Evolutionary conservation across 495 filamentous ascomycete species (phyloP), one percentile per base, ranked within the genome.

Genomic region (Penicillium goetzii): DNA sequence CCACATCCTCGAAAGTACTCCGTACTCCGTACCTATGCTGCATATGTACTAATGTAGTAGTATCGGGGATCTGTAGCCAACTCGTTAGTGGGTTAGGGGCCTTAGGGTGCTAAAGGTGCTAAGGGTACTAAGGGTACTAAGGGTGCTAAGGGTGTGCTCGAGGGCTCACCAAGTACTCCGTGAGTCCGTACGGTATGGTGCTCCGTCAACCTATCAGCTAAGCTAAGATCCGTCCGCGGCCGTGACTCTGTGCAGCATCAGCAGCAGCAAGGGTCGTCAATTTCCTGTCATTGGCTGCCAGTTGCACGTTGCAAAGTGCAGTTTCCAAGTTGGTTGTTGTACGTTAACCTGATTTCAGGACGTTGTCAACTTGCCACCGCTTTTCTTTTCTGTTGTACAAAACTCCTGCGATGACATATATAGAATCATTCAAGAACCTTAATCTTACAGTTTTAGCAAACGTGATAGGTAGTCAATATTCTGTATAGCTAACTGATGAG

Each of bases 341-440:
- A 9, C 26, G 21, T 47, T 47, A 23, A 43, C 43, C 43, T 23
- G 43, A 47, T 47, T 47, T 47, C 41, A 10, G 41, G 4, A 34
- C 55, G 34, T 58, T 41, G 56, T 28, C n/a, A 49, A 41, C 56
- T 58, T 41, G 56, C 41, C n/a, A 58, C 56, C 56, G 56, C 33
- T 25, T 59, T 59, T 28, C 15, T 30, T 23, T 47, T 23, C 21
- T 25, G 25, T 23, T 25, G 25, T 23, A 12, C 43, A 47, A 23
- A 23, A 21, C 12, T 25, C 10, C 43, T 12, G 11, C n/a, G 21
- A 47, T 23, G 8, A 23, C 3, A 4, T 23, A 47, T 19, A 47
- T 23, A 47, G 43, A 47, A 25, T 11, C 43, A 47, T 14, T 21
- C 10, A 43, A 19, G 19, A 47, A 47, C 43, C 10, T 23, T 47